These are phyloP conservation scores for Xylariales sp. DNA, from an alignment of 2,329 filamentous ascomycete genomes.

Conservation along the genomic window DNA sequence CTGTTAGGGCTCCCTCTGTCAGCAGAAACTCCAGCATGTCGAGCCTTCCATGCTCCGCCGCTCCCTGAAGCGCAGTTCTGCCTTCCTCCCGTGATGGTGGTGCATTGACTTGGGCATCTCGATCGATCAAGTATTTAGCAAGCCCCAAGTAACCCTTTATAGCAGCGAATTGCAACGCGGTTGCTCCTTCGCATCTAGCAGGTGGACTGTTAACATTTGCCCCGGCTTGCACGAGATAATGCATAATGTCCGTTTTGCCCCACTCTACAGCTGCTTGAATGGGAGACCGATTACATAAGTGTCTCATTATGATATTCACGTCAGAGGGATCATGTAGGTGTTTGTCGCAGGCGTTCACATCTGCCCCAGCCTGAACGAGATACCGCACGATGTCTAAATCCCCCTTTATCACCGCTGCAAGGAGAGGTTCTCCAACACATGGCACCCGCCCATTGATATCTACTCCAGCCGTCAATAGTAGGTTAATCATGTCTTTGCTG, in stretches of 20 bases:
- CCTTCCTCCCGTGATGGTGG: not conserved
- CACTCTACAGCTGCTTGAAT: too few relatives aligned
- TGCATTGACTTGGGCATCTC: constrained; percentile 17
- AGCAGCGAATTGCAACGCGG: constrained; percentile 21
- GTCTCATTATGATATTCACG: too few relatives aligned
- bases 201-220: constrained; percentile 19
- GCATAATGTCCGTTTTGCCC: constrained; percentile 13
- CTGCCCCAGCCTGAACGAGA: constrained; percentile 13
- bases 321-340: too few relatives aligned
- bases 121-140: constrained; percentile 16
- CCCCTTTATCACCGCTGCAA: not conserved
- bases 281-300: too few relatives aligned
- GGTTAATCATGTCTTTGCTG: constrained; percentile 8
- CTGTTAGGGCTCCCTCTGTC: not conserved
- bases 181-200: constrained; percentile 3
- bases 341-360: too few relatives aligned
- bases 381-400: constrained; percentile 14
- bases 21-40: constrained; percentile 21
- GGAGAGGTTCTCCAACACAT: constrained; percentile 4
- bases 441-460: not conserved
- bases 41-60: constrained; percentile 23
- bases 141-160: constrained; percentile 15
- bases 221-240: constrained; percentile 14
- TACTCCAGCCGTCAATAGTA: constrained; percentile 15
- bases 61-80: constrained; percentile 19